Conservation (phyloP, 192 early-diverging fungal species). For the Coemansia aciculifera region DNA sequence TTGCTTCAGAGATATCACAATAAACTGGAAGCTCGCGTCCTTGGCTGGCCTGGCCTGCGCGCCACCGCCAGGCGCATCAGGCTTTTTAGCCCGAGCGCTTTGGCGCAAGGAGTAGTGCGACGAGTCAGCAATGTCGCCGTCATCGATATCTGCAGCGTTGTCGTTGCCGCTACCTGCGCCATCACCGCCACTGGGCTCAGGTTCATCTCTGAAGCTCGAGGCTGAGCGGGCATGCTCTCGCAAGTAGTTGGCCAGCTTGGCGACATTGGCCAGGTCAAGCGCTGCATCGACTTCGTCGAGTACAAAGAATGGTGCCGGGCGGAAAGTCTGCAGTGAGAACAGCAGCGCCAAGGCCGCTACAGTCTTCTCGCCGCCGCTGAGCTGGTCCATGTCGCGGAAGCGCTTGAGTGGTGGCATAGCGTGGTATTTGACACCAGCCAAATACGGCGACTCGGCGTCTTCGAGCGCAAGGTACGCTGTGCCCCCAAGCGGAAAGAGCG, state of each 20-base stretch:
- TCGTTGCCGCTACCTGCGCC: constrained; percentile 11
- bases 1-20: constrained; percentile 96
- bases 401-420: constrained; percentile 99
- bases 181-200: constrained; percentile 13
- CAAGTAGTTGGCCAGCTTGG: constrained; percentile 89
- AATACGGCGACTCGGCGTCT: constrained; percentile 92
- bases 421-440: constrained; percentile 94
- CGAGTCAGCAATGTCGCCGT: not conserved
- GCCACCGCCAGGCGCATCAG: not conserved
- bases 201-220: not conserved
- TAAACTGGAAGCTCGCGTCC: constrained; percentile 80
- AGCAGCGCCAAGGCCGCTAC: constrained; percentile 94
- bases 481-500: constrained; percentile 87
- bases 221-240: constrained; percentile 61
- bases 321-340: constrained; percentile 95
- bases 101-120: constrained; percentile 44
- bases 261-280: constrained; percentile 94
- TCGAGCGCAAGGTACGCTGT: constrained; percentile 93
- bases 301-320: constrained; percentile 98
- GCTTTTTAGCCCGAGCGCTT: constrained; percentile 30
- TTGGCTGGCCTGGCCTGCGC: constrained; percentile 6
- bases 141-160: constrained; percentile 6
- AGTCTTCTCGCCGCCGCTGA: constrained; percentile 99
- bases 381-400: constrained; percentile 98
- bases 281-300: constrained; percentile 99